These are phyloP conservation scores for Cenchrus fungigraminus DNA, from an alignment of 176 grass and related monocot species.

Conservation along the genomic window DNA sequence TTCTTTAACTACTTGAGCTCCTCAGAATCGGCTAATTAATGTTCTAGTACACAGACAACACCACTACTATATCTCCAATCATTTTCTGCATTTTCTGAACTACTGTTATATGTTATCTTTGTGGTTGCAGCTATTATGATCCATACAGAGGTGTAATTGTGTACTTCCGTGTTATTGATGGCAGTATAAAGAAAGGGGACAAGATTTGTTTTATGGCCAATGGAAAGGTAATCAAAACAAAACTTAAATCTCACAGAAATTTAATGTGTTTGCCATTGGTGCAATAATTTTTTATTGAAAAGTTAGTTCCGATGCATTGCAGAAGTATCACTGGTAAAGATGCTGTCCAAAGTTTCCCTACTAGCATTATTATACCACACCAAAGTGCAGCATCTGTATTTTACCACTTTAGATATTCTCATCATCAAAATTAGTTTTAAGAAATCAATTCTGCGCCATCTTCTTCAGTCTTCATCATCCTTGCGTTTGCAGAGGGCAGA, in stretches of 20 bases:
- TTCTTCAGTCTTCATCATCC: conserved; percentile 6
- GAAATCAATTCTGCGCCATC: background rate
- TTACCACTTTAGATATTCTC: conserved; percentile 34
- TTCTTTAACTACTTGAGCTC: conserved; percentile 6
- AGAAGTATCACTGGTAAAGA: conserved; percentile 11
- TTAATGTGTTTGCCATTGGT: conserved; percentile 5
- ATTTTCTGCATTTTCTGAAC: conserved; percentile 35
- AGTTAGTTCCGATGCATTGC: background rate
- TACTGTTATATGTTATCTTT: conserved; percentile 27
- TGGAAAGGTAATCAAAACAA: conserved; percentile 64
- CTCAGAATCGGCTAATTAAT: conserved; percentile 18
- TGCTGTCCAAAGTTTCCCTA: conserved; percentile 1
- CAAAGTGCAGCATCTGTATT: background rate
- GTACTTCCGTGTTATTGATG: conserved; percentile 93
- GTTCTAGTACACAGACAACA: background rate
- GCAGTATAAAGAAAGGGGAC: conserved; percentile 89
- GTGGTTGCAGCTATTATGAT: conserved; percentile 91
- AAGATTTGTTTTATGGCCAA: conserved; percentile 92
- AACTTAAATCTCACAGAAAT: conserved; percentile 20
- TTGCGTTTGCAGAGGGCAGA: conserved; percentile 17
- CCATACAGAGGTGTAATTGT: conserved; percentile 97
- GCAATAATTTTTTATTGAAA: conserved; percentile 15
- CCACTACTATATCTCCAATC: background rate
- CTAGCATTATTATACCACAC: conserved; percentile 5
- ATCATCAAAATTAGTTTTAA: conserved; percentile 22